Conservation (phyloP, 1,284 basidiomycete genomes). For the Ceraceosorus guamensis region DNA sequence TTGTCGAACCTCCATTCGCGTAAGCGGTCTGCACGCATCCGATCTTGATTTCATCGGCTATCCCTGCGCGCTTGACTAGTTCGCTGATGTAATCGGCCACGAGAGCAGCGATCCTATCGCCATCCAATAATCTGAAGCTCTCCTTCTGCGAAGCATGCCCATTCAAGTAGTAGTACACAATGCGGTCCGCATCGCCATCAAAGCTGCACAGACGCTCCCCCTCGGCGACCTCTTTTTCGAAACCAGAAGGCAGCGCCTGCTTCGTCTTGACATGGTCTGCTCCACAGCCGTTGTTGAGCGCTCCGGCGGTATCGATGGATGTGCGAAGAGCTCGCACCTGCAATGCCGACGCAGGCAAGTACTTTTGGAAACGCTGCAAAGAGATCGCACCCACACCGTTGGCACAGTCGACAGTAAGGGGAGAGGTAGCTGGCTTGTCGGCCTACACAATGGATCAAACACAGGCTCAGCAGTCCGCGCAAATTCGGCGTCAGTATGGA, state of each 20-base stretch:
- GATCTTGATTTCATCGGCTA: slow-evolving; percentile 35
- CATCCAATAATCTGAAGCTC: slow-evolving; percentile 86
- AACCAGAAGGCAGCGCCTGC: slow-evolving; percentile 39
- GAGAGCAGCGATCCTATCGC: slow-evolving; percentile 94
- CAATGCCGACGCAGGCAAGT: slow-evolving; percentile 31
- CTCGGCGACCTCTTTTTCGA: slow-evolving; percentile 33
- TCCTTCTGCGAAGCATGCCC: slow-evolving; percentile 57
- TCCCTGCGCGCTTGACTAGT: slow-evolving; percentile 57
- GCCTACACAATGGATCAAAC: slow-evolving; percentile 12
- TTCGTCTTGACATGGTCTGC: slow-evolving; percentile 94
- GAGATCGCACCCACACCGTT: slow-evolving; percentile 81
- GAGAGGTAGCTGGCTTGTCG: slow-evolving; percentile 47
- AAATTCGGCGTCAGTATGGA: background rate
- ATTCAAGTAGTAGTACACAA: slow-evolving; percentile 78
- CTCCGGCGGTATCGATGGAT: slow-evolving; percentile 58
- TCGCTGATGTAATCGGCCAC: slow-evolving; percentile 89
- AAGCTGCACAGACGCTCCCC: slow-evolving; percentile 81
- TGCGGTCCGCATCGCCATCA: slow-evolving; percentile 93
- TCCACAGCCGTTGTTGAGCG: slow-evolving; percentile 75
- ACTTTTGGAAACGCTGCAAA: slow-evolving; percentile 32
- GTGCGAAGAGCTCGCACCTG: slow-evolving; percentile 34
- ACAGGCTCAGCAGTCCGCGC: background rate
- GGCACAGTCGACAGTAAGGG: slow-evolving; percentile 83
- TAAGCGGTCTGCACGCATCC: slow-evolving; percentile 94
- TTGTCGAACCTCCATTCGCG: slow-evolving; percentile 93